Conservation (phyloP, 2,329 filamentous ascomycete species). For the Mariannaea sp. region DNA sequence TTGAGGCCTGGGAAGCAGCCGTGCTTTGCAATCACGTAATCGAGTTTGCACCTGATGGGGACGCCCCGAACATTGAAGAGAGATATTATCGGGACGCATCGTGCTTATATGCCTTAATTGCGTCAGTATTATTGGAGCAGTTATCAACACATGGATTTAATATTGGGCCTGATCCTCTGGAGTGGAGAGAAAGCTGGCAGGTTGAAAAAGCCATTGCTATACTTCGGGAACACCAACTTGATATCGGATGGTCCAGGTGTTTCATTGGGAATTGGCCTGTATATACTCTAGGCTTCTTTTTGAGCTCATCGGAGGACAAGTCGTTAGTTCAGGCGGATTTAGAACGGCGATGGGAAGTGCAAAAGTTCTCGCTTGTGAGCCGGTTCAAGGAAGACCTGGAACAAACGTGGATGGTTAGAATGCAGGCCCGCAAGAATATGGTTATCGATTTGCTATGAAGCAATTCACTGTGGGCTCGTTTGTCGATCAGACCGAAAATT, state of each 20-base stretch:
- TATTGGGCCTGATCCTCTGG: background rate
- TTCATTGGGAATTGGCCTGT: slow-evolving; percentile 37
- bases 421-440: background rate
- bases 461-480: too few relatives aligned
- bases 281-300: slow-evolving; percentile 30
- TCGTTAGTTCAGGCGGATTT: slow-evolving; percentile 24
- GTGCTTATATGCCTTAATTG: slow-evolving; percentile 25
- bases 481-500: too few relatives aligned
- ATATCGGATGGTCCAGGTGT: slow-evolving; percentile 30
- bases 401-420: slow-evolving; percentile 16
- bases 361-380: slow-evolving; percentile 22
- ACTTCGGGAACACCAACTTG: slow-evolving; percentile 14
- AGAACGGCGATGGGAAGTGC: slow-evolving; percentile 23
- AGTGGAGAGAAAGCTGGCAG: slow-evolving; percentile 23
- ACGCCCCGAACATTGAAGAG: background rate
- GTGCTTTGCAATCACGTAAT: slow-evolving; percentile 10
- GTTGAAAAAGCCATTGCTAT: slow-evolving; percentile 19
- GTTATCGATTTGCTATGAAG: too few relatives aligned
- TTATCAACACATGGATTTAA: background rate
- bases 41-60: background rate
- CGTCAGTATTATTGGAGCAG: slow-evolving; percentile 29
- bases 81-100: slow-evolving; percentile 23
- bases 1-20: slow-evolving; percentile 20
- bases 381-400: slow-evolving; percentile 31
- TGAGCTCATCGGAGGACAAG: slow-evolving; percentile 18